These are phyloP conservation scores for Trichosporon inkin DNA, from an alignment of 1,284 basidiomycete species.

Conservation along the genomic window DNA sequence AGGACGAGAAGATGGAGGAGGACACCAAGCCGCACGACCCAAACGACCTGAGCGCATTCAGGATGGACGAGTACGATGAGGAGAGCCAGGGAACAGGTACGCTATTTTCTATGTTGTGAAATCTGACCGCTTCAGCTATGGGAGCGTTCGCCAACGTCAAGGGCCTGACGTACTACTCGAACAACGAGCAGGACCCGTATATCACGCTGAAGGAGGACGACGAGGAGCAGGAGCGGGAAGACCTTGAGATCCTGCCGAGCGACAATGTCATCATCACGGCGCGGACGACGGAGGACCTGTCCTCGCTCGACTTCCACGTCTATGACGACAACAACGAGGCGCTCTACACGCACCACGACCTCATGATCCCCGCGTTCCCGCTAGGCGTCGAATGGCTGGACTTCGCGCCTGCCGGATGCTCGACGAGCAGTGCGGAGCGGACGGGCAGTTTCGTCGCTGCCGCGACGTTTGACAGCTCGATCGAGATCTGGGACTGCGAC, in stretches of 20 bases:
- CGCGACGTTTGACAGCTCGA: slow-evolving; percentile 94
- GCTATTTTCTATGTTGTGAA: slow-evolving; percentile 16
- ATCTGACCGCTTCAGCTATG: slow-evolving; percentile 54
- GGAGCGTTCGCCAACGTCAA: slow-evolving; percentile 96
- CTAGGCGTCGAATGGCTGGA: slow-evolving; percentile 99
- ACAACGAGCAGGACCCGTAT: slow-evolving; percentile 93
- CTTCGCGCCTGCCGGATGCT: slow-evolving; percentile 56
- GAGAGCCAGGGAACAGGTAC: slow-evolving; percentile 63
- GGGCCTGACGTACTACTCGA: slow-evolving; percentile 83
- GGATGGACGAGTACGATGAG: slow-evolving; percentile 89
- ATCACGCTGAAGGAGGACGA: slow-evolving; percentile 88
- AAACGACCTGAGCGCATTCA: slow-evolving; percentile 84
- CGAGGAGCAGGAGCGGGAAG: slow-evolving; percentile 78
- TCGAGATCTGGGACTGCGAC: slow-evolving; percentile 98
- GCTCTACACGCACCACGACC: slow-evolving; percentile 94
- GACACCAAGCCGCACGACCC: slow-evolving; percentile 52
- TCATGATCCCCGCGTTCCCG: slow-evolving; percentile 95
- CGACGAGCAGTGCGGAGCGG: slow-evolving; percentile 40
- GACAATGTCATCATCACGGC: slow-evolving; percentile 91
- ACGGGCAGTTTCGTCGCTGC: slow-evolving; percentile 90
- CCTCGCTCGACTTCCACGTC: slow-evolving; percentile 90
- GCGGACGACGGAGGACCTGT: slow-evolving; percentile 95
- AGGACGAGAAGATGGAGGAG: slow-evolving; percentile 41
- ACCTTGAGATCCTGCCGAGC: slow-evolving; percentile 80
- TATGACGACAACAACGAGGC: slow-evolving; percentile 90